These are phyloP conservation scores for Daldinia childiae DNA, from an alignment of 495 filamentous ascomycete genomes.

Conservation along the genomic window DNA sequence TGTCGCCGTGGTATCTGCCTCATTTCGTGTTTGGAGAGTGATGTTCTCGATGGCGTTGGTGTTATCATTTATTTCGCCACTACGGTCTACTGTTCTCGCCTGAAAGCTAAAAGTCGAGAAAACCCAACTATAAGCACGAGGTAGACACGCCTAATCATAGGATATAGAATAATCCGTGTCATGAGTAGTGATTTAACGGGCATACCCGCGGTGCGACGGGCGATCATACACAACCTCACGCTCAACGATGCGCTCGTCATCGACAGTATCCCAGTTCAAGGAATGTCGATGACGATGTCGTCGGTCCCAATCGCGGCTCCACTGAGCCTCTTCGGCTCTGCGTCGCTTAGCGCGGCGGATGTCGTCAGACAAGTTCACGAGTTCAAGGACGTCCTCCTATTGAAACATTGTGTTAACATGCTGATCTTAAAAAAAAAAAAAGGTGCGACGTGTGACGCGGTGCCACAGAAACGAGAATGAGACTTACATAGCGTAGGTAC, in stretches of 20 bases:
- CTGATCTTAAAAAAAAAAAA: not conserved
- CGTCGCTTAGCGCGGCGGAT: slow-evolving; percentile 80
- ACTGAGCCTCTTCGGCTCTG: slow-evolving; percentile 83
- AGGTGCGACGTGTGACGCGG: not conserved
- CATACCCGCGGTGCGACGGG: slow-evolving; percentile 47
- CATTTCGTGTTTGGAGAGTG: not conserved
- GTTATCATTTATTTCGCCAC: not conserved
- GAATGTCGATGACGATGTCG: slow-evolving; percentile 54
- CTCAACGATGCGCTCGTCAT: slow-evolving; percentile 68
- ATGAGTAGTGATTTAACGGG: slow-evolving; percentile 31
- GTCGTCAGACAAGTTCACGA: slow-evolving; percentile 82
- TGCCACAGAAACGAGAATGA: not conserved
- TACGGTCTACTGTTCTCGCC: not conserved
- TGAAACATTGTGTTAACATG: slow-evolving; percentile 36
- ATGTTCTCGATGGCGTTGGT: not conserved
- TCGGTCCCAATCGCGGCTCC: slow-evolving; percentile 79
- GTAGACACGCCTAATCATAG: not conserved
- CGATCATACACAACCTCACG: slow-evolving; percentile 65
- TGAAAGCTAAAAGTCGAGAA: not conserved
- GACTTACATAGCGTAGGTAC: slow-evolving; percentile 85
- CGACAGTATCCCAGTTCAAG: slow-evolving; percentile 49
- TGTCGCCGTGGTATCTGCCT: slow-evolving; percentile 1
- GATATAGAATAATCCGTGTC: not conserved
- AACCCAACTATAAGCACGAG: not conserved
- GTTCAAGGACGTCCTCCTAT: slow-evolving; percentile 86